These are phyloP conservation scores for Aspergillus jensenii DNA, from an alignment of 2,329 filamentous ascomycete genomes.

Conservation along the genomic window DNA sequence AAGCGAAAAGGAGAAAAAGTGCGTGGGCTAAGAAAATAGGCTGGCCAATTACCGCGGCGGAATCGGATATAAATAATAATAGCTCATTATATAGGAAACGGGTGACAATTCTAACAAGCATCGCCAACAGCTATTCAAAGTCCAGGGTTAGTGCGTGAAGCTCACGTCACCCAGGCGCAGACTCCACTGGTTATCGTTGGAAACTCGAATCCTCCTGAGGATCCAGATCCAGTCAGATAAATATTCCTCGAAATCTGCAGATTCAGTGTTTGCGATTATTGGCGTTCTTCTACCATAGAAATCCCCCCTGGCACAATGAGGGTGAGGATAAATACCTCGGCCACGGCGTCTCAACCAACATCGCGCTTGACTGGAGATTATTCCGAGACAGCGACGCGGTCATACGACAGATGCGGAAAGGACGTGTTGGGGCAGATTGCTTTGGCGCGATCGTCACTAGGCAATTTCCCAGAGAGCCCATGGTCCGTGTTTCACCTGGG, in stretches of 20 bases:
- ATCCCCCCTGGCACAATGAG: neutral
- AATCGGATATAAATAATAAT: slow-evolving; percentile 2
- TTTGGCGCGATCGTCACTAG: slow-evolving; percentile 9
- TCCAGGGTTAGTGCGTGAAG: slow-evolving; percentile 3
- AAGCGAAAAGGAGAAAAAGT: slow-evolving; percentile 8
- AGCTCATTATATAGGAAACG: neutral
- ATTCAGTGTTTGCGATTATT: neutral
- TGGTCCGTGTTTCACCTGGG: slow-evolving; percentile 21
- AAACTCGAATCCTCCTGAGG: neutral
- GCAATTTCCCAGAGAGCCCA: slow-evolving; percentile 16
- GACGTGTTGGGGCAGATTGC: neutral
- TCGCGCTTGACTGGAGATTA: neutral
- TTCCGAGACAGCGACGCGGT: neutral
- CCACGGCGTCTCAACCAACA: neutral
- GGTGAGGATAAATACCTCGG: neutral
- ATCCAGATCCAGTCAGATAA: neutral
- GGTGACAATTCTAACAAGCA: neutral
- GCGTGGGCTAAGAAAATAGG: slow-evolving; percentile 2
- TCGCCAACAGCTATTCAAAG: neutral
- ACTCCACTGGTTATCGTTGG: slow-evolving; percentile 9
- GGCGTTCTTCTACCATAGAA: neutral
- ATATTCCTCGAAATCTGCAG: neutral
- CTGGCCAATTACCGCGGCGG: neutral
- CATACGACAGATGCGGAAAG: slow-evolving; percentile 10
- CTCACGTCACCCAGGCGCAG: slow-evolving; percentile 12